phyloP scores from a whole-genome alignment of 306 rosid genomes.

The Cucurbita ficifolia region DNA sequence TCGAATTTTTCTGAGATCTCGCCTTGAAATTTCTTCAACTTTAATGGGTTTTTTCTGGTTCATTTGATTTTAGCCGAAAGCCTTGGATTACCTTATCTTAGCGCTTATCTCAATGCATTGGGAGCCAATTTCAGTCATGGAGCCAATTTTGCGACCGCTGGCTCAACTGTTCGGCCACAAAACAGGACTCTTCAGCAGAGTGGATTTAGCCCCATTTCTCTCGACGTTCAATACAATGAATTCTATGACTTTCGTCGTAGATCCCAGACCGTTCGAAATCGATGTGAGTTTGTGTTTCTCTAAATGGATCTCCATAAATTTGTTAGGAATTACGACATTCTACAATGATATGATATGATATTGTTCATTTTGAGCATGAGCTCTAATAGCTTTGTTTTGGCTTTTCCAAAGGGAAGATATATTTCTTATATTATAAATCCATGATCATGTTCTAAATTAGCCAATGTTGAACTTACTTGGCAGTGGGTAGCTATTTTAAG shows the following conservation, averaged over 20 bases:
- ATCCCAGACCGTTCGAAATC: conserved; percentile 24
- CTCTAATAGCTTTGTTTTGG: no score
- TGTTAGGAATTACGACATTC: no score
- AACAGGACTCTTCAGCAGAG: conserved; percentile 44
- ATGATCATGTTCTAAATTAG: no score
- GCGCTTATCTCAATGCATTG: conserved; percentile 56
- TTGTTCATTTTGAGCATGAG: no score
- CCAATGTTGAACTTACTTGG: not conserved
- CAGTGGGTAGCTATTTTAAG: conserved; percentile 20
- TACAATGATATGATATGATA: no score
- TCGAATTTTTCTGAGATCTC: not conserved
- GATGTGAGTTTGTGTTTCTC: conserved; percentile 9
- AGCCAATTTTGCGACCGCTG: conserved; percentile 75
- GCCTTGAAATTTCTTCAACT: not conserved
- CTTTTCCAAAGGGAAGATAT: no score
- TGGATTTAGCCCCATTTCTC: conserved; percentile 59
- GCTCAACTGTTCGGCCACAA: conserved; percentile 54
- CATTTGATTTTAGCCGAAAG: conserved; percentile 24
- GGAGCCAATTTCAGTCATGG: conserved; percentile 58
- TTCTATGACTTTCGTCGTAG: conserved; percentile 42
- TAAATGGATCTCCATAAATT: no score
- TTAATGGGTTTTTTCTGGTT: not conserved
- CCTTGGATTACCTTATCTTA: conserved; percentile 35
- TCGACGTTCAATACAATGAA: conserved; percentile 41
- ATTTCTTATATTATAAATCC: no score